Base-by-base conservation (phyloP, 2,329 filamentous ascomycete species). In the Talaromyces sp. region DNA sequence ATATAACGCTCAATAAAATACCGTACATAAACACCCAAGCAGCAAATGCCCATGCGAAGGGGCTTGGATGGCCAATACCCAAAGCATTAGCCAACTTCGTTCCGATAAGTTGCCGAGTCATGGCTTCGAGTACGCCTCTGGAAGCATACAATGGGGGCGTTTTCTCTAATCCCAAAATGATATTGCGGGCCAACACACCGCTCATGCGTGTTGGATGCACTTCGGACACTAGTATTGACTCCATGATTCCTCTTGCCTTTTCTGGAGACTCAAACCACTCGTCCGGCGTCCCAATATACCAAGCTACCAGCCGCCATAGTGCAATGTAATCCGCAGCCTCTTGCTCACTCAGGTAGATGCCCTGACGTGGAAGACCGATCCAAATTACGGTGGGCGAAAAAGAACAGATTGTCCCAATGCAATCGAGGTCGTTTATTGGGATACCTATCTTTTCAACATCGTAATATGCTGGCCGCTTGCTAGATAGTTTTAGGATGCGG, bases 391-490 rank as follows among this genome's bases (percentile, higher is more conserved):
- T 83, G 0, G 85, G 81, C 0, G 86, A 90, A 73, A 93, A 93
- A 1, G 85, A 86, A 39, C 80, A 81, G 63, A 93, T 87, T 1
- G 90, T 93, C 11, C 81, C 88, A 36, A 92, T 85, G 61, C 82
- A 85, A 72, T 93, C 89, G 1, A 93, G 81, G 67, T 93, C 88
- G 67, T 89, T 93, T 70, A 93, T 86, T 4, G 89, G 89, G 3
- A 88, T 78, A 3, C 89, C 88, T 70, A 79, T 83, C 42, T 80
- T 74, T 19, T 81, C 73, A 0, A 85, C 72, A 64, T 86, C 79
- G 73, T 87, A 91, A 73, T 91, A 91, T 2, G 77, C 78, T 0
- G 86, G 85, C 19, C 79, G 76, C 42, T 80, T 72, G n/a, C 77
- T 71, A 15, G 82, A 81, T 8, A 91, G 80, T 30, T 79, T 79